Base-by-base conservation (phyloP, 441 rosid species). In the Jatropha multifida region DNA sequence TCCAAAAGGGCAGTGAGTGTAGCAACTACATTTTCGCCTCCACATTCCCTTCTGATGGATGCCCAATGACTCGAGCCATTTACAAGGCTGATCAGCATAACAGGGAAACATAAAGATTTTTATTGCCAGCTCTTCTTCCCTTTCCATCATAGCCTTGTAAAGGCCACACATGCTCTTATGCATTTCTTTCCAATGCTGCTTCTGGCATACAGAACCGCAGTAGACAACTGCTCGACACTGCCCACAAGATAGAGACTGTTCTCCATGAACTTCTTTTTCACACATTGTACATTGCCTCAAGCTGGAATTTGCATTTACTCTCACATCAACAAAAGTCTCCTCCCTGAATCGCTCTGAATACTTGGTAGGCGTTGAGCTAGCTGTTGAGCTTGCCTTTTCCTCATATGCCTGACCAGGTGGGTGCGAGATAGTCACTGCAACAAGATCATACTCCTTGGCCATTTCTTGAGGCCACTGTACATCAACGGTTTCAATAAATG, bases 401-500 rank as follows among this genome's bases (percentile, higher is more conserved):
- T 86, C 90, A 26, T 86, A 90, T 20, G 89, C 83, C 81, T 79
- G 90, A 67, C 88, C 83, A 0, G 90, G 91, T 0, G 96, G 92
- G 75, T 87, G 87, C 0, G 91, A 91, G 56, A 88, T 76, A 7
- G 94, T 90, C 71, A 91, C 91, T 40, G 92, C 94, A 80, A 90
- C 91, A 74, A 88, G 81, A 14, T 82, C 90, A 72, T 88, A 54
- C 17, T 80, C 85, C 69, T 82, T 86, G 18, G 67, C 84, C 90
- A 88, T 87, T 80, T 88, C 94, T 49, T 75, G 78, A 79, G 91
- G 91, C 91, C 94, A 89, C 76, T 91, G 89, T 69, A 91, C 83
- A 75, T 91, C 96, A 62, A 89, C 92, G 42, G 96, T 89, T 77
- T 91, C 93, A 14, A 91, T 90, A 76, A 91, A 87, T 41, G 90